These are phyloP conservation scores for Haplosporangium sp. DNA, from an alignment of 371 early-diverging fungal genomes.

Conservation along the genomic window DNA sequence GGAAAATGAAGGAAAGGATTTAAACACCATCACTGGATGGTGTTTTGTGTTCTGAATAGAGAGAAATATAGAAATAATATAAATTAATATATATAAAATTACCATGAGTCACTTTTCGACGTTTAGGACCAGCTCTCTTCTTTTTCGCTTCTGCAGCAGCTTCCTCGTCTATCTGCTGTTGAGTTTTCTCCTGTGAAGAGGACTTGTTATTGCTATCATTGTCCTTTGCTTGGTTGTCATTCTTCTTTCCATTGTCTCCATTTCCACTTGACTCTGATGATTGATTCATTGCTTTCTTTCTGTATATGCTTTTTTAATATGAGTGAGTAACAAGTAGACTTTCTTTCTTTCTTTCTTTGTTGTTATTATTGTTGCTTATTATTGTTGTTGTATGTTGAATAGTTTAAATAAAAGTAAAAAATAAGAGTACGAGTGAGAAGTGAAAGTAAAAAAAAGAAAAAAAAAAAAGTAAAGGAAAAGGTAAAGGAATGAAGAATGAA, in stretches of 20 bases:
- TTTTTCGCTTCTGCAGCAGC: constrained; percentile 65
- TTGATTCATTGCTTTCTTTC: constrained; percentile 13
- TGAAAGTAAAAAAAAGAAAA: too few relatives aligned
- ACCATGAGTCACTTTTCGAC: constrained; percentile 83
- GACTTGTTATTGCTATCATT: not conserved
- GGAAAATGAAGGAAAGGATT: not conserved
- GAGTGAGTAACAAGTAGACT: too few relatives aligned
- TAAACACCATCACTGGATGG: too few relatives aligned
- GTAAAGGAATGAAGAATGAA: too few relatives aligned
- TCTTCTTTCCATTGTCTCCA: constrained; percentile 1
- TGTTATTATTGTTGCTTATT: too few relatives aligned
- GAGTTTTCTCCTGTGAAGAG: constrained; percentile 25
- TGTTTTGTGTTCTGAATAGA: too few relatives aligned
- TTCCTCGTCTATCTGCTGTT: constrained; percentile 48
- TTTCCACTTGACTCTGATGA: constrained; percentile 27
- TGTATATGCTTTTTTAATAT: too few relatives aligned
- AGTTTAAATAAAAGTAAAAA: too few relatives aligned
- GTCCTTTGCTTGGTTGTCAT: not conserved
- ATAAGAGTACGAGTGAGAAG: too few relatives aligned
- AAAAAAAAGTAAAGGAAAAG: too few relatives aligned
- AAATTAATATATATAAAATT: constrained; percentile 17
- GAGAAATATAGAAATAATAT: not conserved
- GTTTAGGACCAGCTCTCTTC: constrained; percentile 74
- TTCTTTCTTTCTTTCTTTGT: too few relatives aligned
- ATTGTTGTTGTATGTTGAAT: too few relatives aligned